Conservation (phyloP, 345 rosid genomes). For the Passiflora organensis region DNA sequence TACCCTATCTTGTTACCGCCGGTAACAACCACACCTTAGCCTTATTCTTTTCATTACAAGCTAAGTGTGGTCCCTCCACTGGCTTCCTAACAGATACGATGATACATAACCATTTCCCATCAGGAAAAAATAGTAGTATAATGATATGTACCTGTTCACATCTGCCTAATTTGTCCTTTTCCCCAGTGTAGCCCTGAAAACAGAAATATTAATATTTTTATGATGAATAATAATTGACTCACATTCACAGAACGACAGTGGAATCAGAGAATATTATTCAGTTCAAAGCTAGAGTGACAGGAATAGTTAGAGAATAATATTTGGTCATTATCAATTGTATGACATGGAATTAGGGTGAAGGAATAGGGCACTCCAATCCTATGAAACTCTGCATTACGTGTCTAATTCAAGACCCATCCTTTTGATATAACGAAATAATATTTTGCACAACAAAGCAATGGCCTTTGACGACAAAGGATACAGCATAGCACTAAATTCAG, state of each 20-base stretch:
- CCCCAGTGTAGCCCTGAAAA: constrained; percentile 76
- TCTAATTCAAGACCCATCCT: not conserved
- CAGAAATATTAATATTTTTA: constrained; percentile 13
- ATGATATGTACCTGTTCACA: constrained; percentile 67
- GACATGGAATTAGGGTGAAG: no score
- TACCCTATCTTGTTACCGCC: no score
- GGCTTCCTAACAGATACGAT: no score
- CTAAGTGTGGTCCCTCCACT: no score
- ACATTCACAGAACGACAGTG: not conserved
- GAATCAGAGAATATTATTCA: constrained; percentile 4
- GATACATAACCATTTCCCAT: not conserved
- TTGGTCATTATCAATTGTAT: no score
- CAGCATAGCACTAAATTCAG: not conserved
- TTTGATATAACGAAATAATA: not conserved
- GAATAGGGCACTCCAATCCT: no score
- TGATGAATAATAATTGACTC: constrained; percentile 6
- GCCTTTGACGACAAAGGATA: not conserved
- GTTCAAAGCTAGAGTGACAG: not conserved
- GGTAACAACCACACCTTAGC: no score
- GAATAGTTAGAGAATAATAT: no score
- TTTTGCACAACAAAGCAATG: not conserved
- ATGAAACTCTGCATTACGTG: no score
- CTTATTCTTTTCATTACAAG: no score
- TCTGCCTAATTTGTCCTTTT: constrained; percentile 78
- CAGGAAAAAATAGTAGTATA: not conserved